Base-by-base conservation (phyloP, 2,329 filamentous ascomycete genomes). In the Talaromyces marneffei region DNA sequence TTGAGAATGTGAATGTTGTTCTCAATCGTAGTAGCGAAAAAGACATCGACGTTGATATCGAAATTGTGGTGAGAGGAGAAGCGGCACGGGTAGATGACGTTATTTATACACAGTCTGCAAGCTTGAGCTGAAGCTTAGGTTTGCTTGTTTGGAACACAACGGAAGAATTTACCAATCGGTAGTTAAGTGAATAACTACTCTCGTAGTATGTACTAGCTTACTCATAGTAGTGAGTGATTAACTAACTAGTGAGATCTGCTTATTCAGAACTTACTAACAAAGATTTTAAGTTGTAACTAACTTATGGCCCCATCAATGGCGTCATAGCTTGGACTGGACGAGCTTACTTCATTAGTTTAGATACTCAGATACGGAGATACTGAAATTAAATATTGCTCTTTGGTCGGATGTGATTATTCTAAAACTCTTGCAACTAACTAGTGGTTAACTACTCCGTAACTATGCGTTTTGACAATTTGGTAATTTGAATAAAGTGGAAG, bases 1-100 rank as follows among this genome's bases (percentile, higher is more conserved):
- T 59, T 18, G 60, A 42, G 40, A 59, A 23, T 57, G 25, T 52
- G 35, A 57, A 46, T 20, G 18, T 20, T 35, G 40, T 25, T 44
- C 27, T 44, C 56, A 60, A 40, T 31, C 12, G 52, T n/a, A 57
- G 25, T 23, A 53, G 29, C 25, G 59, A 20, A 33, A 52, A 44
- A 57, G 59, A 42, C 53, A 57, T 61, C 8, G 7, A 52, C 14
- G 29, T 55, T 20, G 54, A 56, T 33, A 14, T 14, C 29, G 3
- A 14, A 31, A 31, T 12, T 14, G 48, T 40, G 25, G 42, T 37
- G 42, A 35, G 16, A 40, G 10, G 31, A n/a, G 37, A 16, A 35
- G 39, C 35, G 33, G 33, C 39, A n/a, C 29, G 48, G 48, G 48
- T 20, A 35, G 18, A 52, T 33, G 48, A 33, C 10, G 48, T 33